phyloP scores from a whole-genome alignment of 768 basidiomycete genomes.

The Galerina sulciceps region DNA sequence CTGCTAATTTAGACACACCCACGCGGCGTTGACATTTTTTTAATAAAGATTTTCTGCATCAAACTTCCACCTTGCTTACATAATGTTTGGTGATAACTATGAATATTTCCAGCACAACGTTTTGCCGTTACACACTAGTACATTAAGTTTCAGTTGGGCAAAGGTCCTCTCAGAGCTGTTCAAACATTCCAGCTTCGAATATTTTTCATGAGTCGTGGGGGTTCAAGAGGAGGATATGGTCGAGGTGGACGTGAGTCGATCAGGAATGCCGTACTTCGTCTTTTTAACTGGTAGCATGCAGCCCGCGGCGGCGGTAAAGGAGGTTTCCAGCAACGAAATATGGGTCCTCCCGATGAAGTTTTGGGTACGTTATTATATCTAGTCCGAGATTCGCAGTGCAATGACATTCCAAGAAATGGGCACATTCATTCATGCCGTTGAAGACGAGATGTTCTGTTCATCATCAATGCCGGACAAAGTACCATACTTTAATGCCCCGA shows the following conservation, averaged over 20 bases:
- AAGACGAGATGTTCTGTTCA: constrained; percentile 97
- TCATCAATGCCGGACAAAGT: constrained; percentile 88
- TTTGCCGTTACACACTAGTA: no score
- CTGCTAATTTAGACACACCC: constrained; percentile 22
- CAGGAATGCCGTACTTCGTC: not conserved
- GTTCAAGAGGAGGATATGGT: constrained; percentile 55
- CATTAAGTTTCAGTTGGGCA: no score
- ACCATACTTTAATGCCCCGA: constrained; percentile 98
- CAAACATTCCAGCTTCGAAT: not conserved
- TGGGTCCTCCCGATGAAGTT: constrained; percentile 81
- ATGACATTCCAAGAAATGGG: constrained; percentile 74
- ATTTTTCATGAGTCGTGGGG: constrained; percentile 44
- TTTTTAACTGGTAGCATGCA: constrained; percentile 14
- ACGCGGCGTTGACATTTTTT: constrained; percentile 14
- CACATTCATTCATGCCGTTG: constrained; percentile 91
- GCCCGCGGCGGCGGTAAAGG: constrained; percentile 72
- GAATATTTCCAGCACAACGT: no score
- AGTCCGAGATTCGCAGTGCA: not conserved
- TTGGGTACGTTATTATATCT: constrained; percentile 52
- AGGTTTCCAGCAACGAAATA: constrained; percentile 71
- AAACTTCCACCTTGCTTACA: not conserved
- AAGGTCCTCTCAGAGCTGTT: not conserved
- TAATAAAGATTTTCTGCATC: not conserved
- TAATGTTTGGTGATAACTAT: not conserved
- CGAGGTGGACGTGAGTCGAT: constrained; percentile 52